Evolutionary conservation across 495 filamentous ascomycete genomes (phyloP).

Genomic region (Neurospora sp.): DNA sequence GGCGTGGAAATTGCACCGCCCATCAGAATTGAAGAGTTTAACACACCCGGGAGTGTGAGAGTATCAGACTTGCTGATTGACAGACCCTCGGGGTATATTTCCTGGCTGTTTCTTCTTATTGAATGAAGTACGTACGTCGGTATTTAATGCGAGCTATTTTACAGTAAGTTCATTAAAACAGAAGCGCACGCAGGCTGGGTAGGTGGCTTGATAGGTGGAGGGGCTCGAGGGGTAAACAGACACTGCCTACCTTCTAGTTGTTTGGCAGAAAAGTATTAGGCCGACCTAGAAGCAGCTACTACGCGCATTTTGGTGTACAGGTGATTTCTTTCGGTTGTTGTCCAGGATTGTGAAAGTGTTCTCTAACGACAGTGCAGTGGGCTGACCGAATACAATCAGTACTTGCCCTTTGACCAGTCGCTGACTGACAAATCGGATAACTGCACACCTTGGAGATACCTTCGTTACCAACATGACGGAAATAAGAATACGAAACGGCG

Average conservation of each 20-base stretch:
- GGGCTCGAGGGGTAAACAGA: background rate
- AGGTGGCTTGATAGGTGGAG: background rate
- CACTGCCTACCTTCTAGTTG: background rate
- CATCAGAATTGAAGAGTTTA: background rate
- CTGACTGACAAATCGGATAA: background rate
- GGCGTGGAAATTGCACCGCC: background rate
- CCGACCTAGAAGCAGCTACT: background rate
- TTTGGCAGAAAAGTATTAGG: background rate
- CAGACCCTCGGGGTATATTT: background rate
- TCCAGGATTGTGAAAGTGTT: background rate
- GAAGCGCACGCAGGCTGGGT: background rate
- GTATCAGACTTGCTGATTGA: background rate
- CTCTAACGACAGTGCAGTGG: background rate
- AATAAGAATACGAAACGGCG: background rate
- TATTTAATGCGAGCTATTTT: background rate
- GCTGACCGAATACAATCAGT: background rate
- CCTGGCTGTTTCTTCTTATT: background rate
- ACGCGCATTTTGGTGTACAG: background rate
- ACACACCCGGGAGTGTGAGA: background rate
- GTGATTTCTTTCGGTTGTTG: background rate
- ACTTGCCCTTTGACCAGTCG: background rate
- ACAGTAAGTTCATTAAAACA: background rate
- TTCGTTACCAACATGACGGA: background rate
- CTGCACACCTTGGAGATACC: background rate
- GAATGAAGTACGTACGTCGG: background rate